These are phyloP conservation scores for Serendipita sp. DNA, from an alignment of 768 basidiomycete genomes.

Conservation along the genomic window DNA sequence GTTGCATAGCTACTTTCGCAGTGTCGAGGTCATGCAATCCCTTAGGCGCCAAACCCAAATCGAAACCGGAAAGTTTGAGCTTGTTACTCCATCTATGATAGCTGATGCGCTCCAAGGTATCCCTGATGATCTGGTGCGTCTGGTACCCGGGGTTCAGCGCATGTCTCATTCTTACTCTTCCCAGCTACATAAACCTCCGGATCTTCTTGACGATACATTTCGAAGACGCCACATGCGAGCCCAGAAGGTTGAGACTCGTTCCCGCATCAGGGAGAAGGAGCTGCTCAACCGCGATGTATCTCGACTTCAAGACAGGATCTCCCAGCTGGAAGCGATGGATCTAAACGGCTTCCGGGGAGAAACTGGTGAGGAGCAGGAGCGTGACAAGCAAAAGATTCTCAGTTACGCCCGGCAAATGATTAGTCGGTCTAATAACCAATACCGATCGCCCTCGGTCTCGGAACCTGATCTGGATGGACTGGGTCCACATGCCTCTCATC, in stretches of 20 bases:
- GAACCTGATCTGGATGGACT: neutral
- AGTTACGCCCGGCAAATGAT: neutral
- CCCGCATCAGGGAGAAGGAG: neutral
- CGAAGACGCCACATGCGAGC: neutral
- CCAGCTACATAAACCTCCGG: neutral
- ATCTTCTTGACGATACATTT: neutral
- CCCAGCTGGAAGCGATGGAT: neutral
- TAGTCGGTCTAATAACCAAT: neutral
- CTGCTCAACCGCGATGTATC: neutral
- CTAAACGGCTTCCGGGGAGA: neutral
- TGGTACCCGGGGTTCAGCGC: neutral
- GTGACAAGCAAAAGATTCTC: conserved; percentile 4
- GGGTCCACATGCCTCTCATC: neutral
- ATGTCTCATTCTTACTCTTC: neutral
- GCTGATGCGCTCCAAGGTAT: neutral
- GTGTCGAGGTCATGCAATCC: neutral
- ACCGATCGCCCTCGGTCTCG: no score
- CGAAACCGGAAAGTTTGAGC: neutral
- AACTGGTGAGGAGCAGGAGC: conserved; percentile 1
- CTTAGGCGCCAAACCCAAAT: neutral
- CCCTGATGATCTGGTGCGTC: neutral
- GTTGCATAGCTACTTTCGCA: conserved; percentile 1
- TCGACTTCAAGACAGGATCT: neutral
- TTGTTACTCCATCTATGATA: neutral
- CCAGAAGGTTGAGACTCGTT: neutral